Evolutionary conservation across 768 basidiomycete species (phyloP).

Genomic region (Daedaleopsis sinensis): DNA sequence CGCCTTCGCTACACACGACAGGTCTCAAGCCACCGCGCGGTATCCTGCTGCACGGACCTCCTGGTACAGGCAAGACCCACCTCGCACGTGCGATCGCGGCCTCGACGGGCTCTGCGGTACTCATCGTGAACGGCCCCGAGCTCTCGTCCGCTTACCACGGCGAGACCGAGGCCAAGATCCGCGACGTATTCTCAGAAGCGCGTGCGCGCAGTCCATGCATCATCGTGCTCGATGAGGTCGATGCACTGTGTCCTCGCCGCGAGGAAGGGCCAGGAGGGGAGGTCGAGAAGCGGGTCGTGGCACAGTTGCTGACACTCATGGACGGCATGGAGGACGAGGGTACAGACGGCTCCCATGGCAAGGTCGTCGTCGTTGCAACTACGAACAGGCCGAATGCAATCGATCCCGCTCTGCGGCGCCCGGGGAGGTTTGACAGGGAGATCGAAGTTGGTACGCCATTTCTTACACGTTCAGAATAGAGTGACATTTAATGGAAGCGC

Average conservation of each 20-base stretch:
- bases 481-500: background rate
- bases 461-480: background rate
- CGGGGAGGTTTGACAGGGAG: constrained; percentile 92
- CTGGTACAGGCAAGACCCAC: constrained; percentile 98
- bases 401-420: constrained; percentile 87
- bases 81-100: constrained; percentile 92
- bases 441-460: constrained; percentile 83
- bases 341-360: constrained; percentile 44
- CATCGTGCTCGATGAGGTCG: constrained; percentile 94
- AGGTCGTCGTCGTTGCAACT: constrained; percentile 94
- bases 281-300: constrained; percentile 95
- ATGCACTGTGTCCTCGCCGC: constrained; percentile 88
- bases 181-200: constrained; percentile 89
- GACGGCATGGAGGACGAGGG: constrained; percentile 77
- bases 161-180: constrained; percentile 90
- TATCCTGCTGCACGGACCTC: constrained; percentile 91
- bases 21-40: constrained; percentile 97
- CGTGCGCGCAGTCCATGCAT: constrained; percentile 84
- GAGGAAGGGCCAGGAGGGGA: constrained; percentile 92
- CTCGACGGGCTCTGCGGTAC: constrained; percentile 83
- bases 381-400: constrained; percentile 96
- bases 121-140: constrained; percentile 95
- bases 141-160: constrained; percentile 96
- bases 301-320: constrained; percentile 90
- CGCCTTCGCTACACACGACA: constrained; percentile 20